Percentiles rank a stretch among this genome's conserved stretches.
Evolutionary conservation across 2,329 filamentous ascomycete genomes (phyloP).

Genomic region (Apiospora phragmitis): DNA sequence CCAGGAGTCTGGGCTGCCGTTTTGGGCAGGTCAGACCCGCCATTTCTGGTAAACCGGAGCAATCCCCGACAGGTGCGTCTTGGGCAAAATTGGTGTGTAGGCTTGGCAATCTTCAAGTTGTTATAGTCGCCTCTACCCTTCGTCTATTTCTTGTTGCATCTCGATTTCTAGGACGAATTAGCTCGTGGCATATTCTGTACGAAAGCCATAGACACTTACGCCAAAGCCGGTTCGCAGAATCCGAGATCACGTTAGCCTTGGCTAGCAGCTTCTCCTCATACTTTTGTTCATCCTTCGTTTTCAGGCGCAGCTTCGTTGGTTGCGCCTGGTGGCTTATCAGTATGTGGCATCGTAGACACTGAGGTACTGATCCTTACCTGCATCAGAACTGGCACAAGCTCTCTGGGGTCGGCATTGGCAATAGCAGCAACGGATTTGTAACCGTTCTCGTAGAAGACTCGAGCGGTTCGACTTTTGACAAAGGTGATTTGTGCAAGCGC

Average conservation of each 20-base stretch:
- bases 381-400: conserved; percentile 70
- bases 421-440: conserved; percentile 68
- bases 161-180: conserved; percentile 41
- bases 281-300: conserved; percentile 57
- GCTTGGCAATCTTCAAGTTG: not conserved
- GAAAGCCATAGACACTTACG: conserved; percentile 45
- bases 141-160: conserved; percentile 51
- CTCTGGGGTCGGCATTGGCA: conserved; percentile 67
- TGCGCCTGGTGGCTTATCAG: conserved; percentile 50
- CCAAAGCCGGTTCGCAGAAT: conserved; percentile 70
- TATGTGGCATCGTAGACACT: not conserved
- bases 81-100: not conserved
- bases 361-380: conserved; percentile 49
- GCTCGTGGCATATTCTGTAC: not conserved
- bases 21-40: not conserved
- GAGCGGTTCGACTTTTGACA: conserved; percentile 74
- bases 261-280: conserved; percentile 63
- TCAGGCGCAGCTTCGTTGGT: conserved; percentile 62
- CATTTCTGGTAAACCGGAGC: not conserved
- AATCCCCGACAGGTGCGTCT: not conserved
- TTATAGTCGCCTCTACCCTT: conserved; percentile 31
- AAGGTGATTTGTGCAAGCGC: conserved; percentile 72
- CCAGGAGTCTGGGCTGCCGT: not conserved
- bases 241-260: conserved; percentile 68
- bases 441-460: conserved; percentile 75